Evolutionary conservation across 768 basidiomycete genomes (phyloP), one percentile per base, ranked within the genome.

Genomic region (Galerina marginata): DNA sequence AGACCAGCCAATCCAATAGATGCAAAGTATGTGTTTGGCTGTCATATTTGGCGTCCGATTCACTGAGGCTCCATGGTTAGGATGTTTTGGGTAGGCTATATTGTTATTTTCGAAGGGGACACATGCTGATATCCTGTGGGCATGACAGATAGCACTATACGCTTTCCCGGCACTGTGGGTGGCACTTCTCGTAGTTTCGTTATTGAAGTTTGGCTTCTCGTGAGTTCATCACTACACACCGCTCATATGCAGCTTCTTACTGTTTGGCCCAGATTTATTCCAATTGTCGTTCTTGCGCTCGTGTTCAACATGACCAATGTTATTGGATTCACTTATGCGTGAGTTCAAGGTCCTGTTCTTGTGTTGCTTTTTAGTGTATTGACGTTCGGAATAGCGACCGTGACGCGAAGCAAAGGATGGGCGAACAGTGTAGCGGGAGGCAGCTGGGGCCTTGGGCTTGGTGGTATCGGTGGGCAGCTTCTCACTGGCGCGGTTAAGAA

Each of bases 291-390:
- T 42, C 87, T 99, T 38, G 97, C 97, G 1, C 81, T 99, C 49
- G 91, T 99, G 39, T 99, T 99, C 85, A 99, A 99, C 73, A 70
- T 95, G 53, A 95, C 93, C 9, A 99, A 98, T 65, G 92, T 90
- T n/a, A 80, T 98, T 54, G 96, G 96, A 10, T 99, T 98, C 79
- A 97, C 95, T 50, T 99, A 94, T 70, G 93, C 91, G 93, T 93
- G 73, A 69, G 89, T 80, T 20, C 20, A 20, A 20, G 29, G 0
- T 57, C 16, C 40, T 53, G 54, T 37, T 55, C 14, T 38, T 16
- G 4, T 38, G 10, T n/a, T 52, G 42, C 49, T 57, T 23, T 26
- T 33, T 58, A 33, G 29, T 26, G 54, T 54, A 14, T 61, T 70
- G 26, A 74, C 50, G 56, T 6, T 6, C 3, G 36, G 16, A 42